Evolutionary conservation across 139 green algal species (phyloP).

Genomic region (Diplosphaera chodatii): DNA sequence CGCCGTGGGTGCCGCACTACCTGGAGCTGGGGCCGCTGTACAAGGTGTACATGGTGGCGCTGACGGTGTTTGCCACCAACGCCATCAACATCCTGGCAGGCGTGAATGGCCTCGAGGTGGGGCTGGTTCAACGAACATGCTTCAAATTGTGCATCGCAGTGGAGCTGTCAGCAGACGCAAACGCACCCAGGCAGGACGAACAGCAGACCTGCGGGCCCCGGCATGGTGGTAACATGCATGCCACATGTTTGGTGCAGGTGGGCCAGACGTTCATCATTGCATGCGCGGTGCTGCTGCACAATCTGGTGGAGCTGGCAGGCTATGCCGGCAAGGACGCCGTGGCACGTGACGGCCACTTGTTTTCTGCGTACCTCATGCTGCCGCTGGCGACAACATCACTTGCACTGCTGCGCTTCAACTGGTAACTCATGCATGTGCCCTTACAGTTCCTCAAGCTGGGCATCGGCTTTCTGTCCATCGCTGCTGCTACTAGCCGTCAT

Average conservation of each 20-base stretch:
- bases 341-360: constrained; percentile 85
- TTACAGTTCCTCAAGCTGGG: too few species aligned
- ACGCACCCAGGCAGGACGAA: too few species aligned
- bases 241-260: constrained; percentile 73
- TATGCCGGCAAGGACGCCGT: constrained; percentile 12
- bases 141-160: too few species aligned
- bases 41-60: constrained; percentile 89
- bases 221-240: too few species aligned
- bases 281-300: constrained; percentile 77
- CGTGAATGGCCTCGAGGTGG: constrained; percentile 70
- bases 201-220: too few species aligned
- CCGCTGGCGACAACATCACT: constrained; percentile 77
- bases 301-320: constrained; percentile 51
- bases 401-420: constrained; percentile 85
- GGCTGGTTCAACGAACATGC: too few species aligned
- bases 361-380: constrained; percentile 86
- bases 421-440: too few species aligned
- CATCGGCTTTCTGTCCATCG: too few species aligned
- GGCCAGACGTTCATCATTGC: constrained; percentile 92
- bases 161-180: too few species aligned
- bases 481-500: too few species aligned
- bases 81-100: constrained; percentile 98
- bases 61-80: constrained; percentile 97
- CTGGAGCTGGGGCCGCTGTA: constrained; percentile 86
- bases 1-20: constrained; percentile 24